Evolutionary conservation across 441 rosid genomes (phyloP), one percentile per base, ranked within the genome.

Genomic region (Mallotus japonicus): DNA sequence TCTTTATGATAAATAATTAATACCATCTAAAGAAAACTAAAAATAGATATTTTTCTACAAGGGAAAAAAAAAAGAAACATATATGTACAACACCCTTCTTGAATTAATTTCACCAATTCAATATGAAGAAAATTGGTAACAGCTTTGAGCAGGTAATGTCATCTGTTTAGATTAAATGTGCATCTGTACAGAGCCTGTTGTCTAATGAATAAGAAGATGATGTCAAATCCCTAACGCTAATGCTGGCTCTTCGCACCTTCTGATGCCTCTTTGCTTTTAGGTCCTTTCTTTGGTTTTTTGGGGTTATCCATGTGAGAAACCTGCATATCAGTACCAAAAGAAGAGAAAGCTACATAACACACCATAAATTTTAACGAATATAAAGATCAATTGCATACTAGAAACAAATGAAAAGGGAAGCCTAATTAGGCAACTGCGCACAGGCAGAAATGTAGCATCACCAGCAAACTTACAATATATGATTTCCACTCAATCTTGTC

Each of bases 401-500:
- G 40, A 34, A 34, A 34, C 40, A 34, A 37, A 37, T 6, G 6
- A 37, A 13, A 22, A 13, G 24, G 8, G 32, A 34, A 20, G 44
- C 16, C 34, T 3, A 50, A 24, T 28, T 1, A 12, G 32, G 10
- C 16, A 54, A 3, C 2, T 4, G 40, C 20, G 19, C 17, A 63
- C 16, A 67, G 14, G 13, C 46, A 20, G 22, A 56, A 28, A 28
- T 44, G 15, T 42, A 12, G 24, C 8, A 22, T 70, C n/a, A 47
- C 4, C 20, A 47, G 2, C 14, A 42, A 49, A 79, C 99, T 87
- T 85, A 92, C 97, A 62, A 90, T 85, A 65, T 86, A 80, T 57
- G 99, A 91, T 78, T 87, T 95, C 97, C 97, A 91, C 76, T 87
- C 89, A 32, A 74, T 70, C 75, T 83, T 85, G 63, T 82, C 81